These are phyloP conservation scores for Irpex rosettiformis DNA, from an alignment of 1,284 basidiomycete genomes.

Conservation along the genomic window DNA sequence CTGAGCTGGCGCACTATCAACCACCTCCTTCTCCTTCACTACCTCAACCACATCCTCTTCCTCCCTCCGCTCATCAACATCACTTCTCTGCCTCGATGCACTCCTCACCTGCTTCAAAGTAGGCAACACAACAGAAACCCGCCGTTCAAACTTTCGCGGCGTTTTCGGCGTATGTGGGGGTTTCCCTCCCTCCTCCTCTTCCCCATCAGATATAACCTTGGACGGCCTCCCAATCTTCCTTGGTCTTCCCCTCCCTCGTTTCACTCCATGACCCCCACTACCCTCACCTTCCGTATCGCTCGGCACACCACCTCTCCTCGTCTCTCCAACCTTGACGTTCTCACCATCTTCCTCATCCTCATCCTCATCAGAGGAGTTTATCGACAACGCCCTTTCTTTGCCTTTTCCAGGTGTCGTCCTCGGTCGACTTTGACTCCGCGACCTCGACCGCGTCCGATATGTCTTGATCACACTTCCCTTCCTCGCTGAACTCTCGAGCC, in stretches of 20 bases:
- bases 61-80: not conserved
- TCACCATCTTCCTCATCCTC: not conserved
- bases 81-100: not conserved
- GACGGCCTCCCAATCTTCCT: not conserved
- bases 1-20: too few relatives aligned
- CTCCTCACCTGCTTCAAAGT: constrained; percentile 16
- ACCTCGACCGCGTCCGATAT: constrained; percentile 16
- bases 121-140: constrained; percentile 19
- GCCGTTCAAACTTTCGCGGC: too few relatives aligned
- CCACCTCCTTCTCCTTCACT: too few relatives aligned
- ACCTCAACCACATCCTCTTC: not conserved
- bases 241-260: not conserved
- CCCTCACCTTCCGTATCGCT: constrained; percentile 4
- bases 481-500: too few relatives aligned
- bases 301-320: not conserved
- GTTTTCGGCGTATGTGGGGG: too few relatives aligned
- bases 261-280: not conserved
- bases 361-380: not conserved
- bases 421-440: constrained; percentile 13
- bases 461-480: constrained; percentile 13
- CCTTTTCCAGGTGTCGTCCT: not conserved
- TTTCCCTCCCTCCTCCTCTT: not conserved
- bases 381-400: not conserved
- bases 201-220: not conserved
- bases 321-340: not conserved